These are phyloP conservation scores for Cercospora sojina DNA, from an alignment of 2,329 filamentous ascomycete species.

Conservation along the genomic window DNA sequence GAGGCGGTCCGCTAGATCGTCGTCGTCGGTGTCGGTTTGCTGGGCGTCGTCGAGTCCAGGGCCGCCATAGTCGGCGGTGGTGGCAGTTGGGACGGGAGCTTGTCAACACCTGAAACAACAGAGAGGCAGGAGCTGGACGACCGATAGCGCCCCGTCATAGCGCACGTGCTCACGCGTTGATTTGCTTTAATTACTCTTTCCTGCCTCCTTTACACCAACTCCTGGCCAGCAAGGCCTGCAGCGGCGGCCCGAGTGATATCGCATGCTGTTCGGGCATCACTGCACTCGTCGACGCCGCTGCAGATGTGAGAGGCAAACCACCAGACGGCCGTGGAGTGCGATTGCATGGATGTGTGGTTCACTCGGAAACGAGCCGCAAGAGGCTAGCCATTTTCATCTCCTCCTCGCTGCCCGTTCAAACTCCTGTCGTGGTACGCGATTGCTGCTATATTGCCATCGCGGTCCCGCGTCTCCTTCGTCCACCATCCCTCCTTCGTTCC, in stretches of 20 bases:
- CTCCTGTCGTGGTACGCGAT: slow-evolving; percentile 3
- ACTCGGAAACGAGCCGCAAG: slow-evolving; percentile 7
- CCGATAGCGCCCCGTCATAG: not conserved
- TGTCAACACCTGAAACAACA: slow-evolving; percentile 10
- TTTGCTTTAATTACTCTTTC: not conserved
- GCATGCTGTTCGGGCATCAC: not conserved
- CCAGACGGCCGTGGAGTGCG: slow-evolving; percentile 1
- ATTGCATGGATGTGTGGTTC: slow-evolving; percentile 15
- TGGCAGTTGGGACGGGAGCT: slow-evolving; percentile 6
- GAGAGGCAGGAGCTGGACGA: slow-evolving; percentile 4
- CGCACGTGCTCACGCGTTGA: slow-evolving; percentile 7
- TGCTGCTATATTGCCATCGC: slow-evolving; percentile 2
- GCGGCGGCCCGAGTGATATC: not conserved
- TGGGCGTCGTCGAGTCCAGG: not conserved
- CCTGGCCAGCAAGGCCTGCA: not conserved
- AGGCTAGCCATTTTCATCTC: slow-evolving; percentile 8
- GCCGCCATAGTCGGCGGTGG: slow-evolving; percentile 4
- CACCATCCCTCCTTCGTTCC: not conserved
- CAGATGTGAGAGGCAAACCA: not conserved
- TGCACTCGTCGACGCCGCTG: not conserved
- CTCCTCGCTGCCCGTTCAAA: not conserved
- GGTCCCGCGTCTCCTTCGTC: not conserved
- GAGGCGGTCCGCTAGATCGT: not conserved
- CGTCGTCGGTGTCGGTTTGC: not conserved
- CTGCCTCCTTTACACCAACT: slow-evolving; percentile 1